phyloP scores from a whole-genome alignment of 768 basidiomycete genomes.

The Boletus subparvulus region DNA sequence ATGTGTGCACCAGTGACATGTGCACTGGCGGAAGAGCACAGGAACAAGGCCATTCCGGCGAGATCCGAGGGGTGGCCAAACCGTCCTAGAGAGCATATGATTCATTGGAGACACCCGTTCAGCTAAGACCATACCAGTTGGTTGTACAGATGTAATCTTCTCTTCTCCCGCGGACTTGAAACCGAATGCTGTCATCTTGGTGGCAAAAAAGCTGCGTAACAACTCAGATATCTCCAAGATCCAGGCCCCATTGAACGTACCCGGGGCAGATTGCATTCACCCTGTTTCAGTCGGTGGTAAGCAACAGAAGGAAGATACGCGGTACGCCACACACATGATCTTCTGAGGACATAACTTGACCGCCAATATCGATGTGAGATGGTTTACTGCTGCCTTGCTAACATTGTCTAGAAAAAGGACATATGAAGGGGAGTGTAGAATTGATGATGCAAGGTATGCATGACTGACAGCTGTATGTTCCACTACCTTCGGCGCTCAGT shows the following conservation, averaged over 20 bases:
- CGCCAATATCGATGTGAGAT: constrained; percentile 72
- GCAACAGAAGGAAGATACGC: neutral
- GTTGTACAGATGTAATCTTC: constrained; percentile 52
- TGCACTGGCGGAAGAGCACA: constrained; percentile 67
- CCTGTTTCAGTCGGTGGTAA: constrained; percentile 34
- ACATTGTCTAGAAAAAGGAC: constrained; percentile 54
- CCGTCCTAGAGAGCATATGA: constrained; percentile 46
- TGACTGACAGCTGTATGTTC: constrained; percentile 77
- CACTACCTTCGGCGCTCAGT: constrained; percentile 55
- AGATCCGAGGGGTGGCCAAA: constrained; percentile 64
- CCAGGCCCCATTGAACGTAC: constrained; percentile 35
- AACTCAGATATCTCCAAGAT: neutral
- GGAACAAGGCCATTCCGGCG: constrained; percentile 68
- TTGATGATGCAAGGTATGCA: neutral
- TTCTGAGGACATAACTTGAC: constrained; percentile 56
- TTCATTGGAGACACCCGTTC: neutral
- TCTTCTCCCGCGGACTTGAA: constrained; percentile 56
- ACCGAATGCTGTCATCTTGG: constrained; percentile 81
- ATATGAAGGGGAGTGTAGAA: neutral
- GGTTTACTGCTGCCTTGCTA: constrained; percentile 87
- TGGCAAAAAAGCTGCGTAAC: constrained; percentile 62
- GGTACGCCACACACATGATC: constrained; percentile 56
- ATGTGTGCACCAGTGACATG: constrained; percentile 77
- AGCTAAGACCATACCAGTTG: constrained; percentile 50
- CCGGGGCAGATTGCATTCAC: constrained; percentile 86